Conservation (phyloP, 2,329 filamentous ascomycete genomes). For the Stemphylium beticola region DNA sequence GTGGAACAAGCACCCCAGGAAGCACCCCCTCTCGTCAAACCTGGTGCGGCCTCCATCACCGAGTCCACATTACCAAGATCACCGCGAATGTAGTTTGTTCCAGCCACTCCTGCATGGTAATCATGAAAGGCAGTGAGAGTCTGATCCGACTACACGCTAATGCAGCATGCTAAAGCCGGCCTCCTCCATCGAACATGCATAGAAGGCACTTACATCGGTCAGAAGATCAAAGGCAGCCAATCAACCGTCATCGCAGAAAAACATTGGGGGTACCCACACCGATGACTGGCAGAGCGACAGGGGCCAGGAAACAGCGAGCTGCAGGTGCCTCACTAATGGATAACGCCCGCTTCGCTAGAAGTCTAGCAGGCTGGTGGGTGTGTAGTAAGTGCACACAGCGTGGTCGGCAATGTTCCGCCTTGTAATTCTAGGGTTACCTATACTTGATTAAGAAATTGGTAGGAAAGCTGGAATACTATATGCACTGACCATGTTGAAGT, state of each 20-base stretch:
- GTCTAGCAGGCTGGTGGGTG: neutral
- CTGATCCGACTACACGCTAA: constrained; percentile 3
- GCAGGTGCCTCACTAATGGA: neutral
- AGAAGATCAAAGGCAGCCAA: constrained; percentile 1
- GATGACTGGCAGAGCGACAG: neutral
- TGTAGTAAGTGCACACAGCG: neutral
- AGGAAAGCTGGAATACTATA: neutral
- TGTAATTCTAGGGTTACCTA: neutral
- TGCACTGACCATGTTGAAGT: neutral
- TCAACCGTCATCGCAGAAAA: neutral
- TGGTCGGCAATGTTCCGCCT: neutral
- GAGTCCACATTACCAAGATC: neutral
- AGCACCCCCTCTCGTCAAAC: neutral
- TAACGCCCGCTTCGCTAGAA: constrained; percentile 1
- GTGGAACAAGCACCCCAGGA: neutral
- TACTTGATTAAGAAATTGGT: neutral
- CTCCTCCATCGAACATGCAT: neutral
- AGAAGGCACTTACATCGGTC: constrained; percentile 4
- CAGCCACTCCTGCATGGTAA: neutral
- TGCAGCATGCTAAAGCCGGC: neutral
- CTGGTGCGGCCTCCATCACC: neutral
- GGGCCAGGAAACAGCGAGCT: neutral
- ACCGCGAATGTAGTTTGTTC: neutral
- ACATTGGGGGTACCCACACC: neutral
- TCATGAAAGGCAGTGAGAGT: neutral